Base-by-base conservation (phyloP, 257 asterid species). In the Jaltomata sinuosa region DNA sequence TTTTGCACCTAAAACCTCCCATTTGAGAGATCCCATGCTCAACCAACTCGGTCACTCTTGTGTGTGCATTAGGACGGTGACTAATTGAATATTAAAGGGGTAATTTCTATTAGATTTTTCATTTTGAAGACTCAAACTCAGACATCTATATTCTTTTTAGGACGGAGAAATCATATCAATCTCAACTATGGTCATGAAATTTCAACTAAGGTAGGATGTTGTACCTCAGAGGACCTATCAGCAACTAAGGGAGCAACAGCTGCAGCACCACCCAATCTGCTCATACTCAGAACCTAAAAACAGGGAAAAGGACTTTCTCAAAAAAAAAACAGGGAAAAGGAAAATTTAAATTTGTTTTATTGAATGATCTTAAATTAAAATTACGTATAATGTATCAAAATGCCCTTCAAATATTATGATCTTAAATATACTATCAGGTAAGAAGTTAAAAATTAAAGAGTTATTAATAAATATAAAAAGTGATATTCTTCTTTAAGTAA, bases 201-300 rank as follows among this genome's bases (percentile, higher is more conserved):
- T 76, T 47, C 18, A 76, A 76, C 40, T 47, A 47, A 14, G 59
- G 27, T 8, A 76, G 25, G 81, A 27, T 76, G 42, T 32, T 3
- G 54, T 89, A 95, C 99, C 99, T 94, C 94, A 21, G 94, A 89
- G 65, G 98, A 92, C 65, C 85, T 87, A 89, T 89, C 95, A 87
- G 92, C 93, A 64, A 90, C 92, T 19, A 87, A 87, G 31, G 98
- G 98, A 49, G 95, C 93, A 85, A 88, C 95, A 84, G 94, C 93
- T 83, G 92, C 91, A 67, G 98, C 99, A 86, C 97, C 97, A 18
- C 98, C 99, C 90, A 96, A 89, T 88, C 99, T 92, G 85, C 98
- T 96, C 97, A 96, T 87, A 86, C 98, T 94, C 27, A 96, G 91
- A 84, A 96, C 99, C 99, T 96, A 89, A 86, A 36, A 12, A 47